Conservation (phyloP, 2,329 filamentous ascomycete species). For the Leptographium radiaticola region DNA sequence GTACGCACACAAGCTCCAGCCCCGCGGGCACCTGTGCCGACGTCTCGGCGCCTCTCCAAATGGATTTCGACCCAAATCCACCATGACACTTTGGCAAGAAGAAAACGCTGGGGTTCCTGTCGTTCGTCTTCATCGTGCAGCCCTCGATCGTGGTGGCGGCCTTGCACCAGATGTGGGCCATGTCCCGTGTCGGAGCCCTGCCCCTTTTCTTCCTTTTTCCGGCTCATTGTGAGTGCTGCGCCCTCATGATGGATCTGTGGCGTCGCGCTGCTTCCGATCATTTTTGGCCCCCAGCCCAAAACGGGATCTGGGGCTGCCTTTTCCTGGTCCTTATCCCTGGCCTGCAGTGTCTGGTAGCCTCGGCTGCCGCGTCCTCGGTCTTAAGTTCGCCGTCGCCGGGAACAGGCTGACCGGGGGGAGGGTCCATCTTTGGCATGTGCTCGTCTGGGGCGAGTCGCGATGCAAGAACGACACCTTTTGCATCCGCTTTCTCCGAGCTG, state of each 20-base stretch:
- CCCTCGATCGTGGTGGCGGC: slow-evolving; percentile 44
- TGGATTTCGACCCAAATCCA: slow-evolving; percentile 43
- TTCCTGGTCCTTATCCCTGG: slow-evolving; percentile 38
- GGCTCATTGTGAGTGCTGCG: slow-evolving; percentile 27
- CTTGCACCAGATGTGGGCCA: slow-evolving; percentile 49
- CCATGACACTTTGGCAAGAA: slow-evolving; percentile 47
- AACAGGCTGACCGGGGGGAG: slow-evolving; percentile 49
- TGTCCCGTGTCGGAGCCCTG: slow-evolving; percentile 48
- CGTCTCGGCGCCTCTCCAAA: slow-evolving; percentile 6
- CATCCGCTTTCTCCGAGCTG: slow-evolving; percentile 33
- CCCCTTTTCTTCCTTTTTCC: slow-evolving; percentile 44
- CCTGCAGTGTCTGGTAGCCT: slow-evolving; percentile 43
- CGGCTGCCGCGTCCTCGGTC: slow-evolving; percentile 42
- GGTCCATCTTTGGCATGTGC: slow-evolving; percentile 45
- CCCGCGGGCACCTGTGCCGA: too few species aligned
- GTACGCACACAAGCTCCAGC: background rate
- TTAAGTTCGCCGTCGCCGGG: slow-evolving; percentile 46
- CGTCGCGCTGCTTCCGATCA: too few species aligned
- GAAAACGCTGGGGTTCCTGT: slow-evolving; percentile 45
- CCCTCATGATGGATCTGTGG: too few species aligned
- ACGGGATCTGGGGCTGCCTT: slow-evolving; percentile 38
- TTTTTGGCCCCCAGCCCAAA: slow-evolving; percentile 23
- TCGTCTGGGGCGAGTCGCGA: slow-evolving; percentile 41
- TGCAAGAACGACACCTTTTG: slow-evolving; percentile 48
- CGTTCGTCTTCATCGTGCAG: slow-evolving; percentile 45